Evolutionary conservation across 805 yeast genomes (phyloP), one percentile per base, ranked within the genome.

Genomic region (Cyberlindnera subsufficiens): DNA sequence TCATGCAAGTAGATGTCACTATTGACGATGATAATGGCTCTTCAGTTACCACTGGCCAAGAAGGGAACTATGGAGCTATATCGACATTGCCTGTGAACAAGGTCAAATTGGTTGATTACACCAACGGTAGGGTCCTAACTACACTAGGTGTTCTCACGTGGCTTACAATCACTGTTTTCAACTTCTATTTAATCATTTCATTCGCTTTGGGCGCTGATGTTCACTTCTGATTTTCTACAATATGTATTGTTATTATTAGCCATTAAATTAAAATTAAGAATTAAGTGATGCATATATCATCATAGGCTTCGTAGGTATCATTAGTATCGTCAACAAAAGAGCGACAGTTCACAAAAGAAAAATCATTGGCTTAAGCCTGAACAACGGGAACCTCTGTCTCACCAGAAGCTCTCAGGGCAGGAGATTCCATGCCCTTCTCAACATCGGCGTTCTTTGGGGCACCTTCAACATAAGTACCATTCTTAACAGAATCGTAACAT

Each of bases 91-190:
- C 13, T 25, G 22, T 18, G 7, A 27, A 32, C 6, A 38, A 58
- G 8, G 55, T 53, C 6, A 53, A 51, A 16, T 69, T 63, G 43
- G 73, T 71, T 38, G 95, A 86, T 63, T 79, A 83, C 74, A 82
- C 90, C 54, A 86, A 85, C 59, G 77, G 86, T 15, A 68, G 68
- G 10, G 40, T 68, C 30, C 71, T 84, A 36, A 67, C 84, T 4
- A 59, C 70, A 35, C 37, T 68, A 1, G 86, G 93, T 3, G 56
- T 80, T 11, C 44, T 72, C 20, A 75, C 84, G 13, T 88, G 95
- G 88, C 75, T 75, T 1, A 70, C 80, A 19, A 85, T 88, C 18
- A 77, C 89, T 7, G 67, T 78, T 20, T 72, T 88, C 55, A 88
- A 88, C 56, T 65, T 82, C 45, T 87, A 83, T 66, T 68, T 88